These are phyloP conservation scores for Annulohypoxylon stygium DNA, from an alignment of 495 filamentous ascomycete species.

Conservation along the genomic window DNA sequence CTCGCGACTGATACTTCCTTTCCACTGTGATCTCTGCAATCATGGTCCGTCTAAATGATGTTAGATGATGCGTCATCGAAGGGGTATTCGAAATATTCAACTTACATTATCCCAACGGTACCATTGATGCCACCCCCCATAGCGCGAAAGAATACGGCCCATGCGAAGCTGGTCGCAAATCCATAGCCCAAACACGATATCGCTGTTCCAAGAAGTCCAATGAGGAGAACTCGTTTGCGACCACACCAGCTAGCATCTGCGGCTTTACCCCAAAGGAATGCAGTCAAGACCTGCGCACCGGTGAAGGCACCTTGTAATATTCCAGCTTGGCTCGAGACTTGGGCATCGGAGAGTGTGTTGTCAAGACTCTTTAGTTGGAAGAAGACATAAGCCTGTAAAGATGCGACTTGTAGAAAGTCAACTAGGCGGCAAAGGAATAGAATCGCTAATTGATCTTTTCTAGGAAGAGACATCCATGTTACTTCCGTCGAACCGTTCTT, in stretches of 20 bases:
- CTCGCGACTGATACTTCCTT: constrained; percentile 67
- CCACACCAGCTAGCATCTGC: constrained; percentile 75
- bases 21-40: constrained; percentile 77
- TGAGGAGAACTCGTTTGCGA: constrained; percentile 74
- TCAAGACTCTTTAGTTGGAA: constrained; percentile 75
- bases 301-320: constrained; percentile 78
- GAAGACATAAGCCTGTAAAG: constrained; percentile 72
- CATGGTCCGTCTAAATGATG: constrained; percentile 66
- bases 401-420: constrained; percentile 63
- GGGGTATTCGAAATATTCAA: neutral
- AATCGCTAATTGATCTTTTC: constrained; percentile 62
- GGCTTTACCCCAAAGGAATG: constrained; percentile 78
- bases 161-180: constrained; percentile 71
- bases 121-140: constrained; percentile 78
- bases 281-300: constrained; percentile 79
- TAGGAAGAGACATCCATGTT: constrained; percentile 56
- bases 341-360: constrained; percentile 68
- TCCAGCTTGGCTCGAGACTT: constrained; percentile 75
- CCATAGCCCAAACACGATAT: constrained; percentile 78
- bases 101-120: constrained; percentile 74
- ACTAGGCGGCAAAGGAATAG: constrained; percentile 63
- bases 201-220: constrained; percentile 74
- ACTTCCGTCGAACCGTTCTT: constrained; percentile 25
- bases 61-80: neutral
- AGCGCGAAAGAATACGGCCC: constrained; percentile 73